phyloP scores from a whole-genome alignment of 495 filamentous ascomycete genomes.

The Darksidea phi region DNA sequence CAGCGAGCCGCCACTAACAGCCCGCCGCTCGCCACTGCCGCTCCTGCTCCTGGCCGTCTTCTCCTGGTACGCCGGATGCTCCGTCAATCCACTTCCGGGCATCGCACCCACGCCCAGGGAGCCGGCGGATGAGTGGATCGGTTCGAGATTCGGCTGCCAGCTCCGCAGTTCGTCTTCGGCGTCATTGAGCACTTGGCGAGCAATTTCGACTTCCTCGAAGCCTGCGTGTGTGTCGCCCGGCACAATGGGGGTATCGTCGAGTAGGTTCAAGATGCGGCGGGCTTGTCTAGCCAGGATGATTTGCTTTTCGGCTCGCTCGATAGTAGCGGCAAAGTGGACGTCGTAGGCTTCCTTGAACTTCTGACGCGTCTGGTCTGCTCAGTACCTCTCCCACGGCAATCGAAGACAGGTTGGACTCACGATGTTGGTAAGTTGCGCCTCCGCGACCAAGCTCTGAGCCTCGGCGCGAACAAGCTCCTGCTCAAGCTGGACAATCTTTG shows the following conservation, averaged over 20 bases:
- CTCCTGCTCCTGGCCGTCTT: conserved; percentile 30
- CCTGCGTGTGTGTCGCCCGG: conserved; percentile 72
- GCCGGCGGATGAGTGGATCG: conserved; percentile 48
- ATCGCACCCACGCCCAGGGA: conserved; percentile 39
- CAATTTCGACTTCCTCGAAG: conserved; percentile 63
- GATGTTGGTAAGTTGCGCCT: conserved; percentile 93
- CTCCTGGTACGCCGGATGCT: conserved; percentile 33
- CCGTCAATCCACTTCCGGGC: conserved; percentile 26
- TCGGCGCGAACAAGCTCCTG: conserved; percentile 95
- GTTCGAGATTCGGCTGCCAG: conserved; percentile 65
- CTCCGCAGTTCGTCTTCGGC: conserved; percentile 81
- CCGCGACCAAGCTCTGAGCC: conserved; percentile 91
- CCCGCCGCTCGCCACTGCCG: conserved; percentile 26
- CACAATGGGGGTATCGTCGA: conserved; percentile 90
- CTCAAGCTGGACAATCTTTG: conserved; percentile 76
- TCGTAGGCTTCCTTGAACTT: conserved; percentile 94
- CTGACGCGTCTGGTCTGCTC: conserved; percentile 60
- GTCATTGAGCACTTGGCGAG: conserved; percentile 84
- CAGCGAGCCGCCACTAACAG: conserved; percentile 24
- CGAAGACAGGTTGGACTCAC: conserved; percentile 48
- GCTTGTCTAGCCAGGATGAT: conserved; percentile 87
- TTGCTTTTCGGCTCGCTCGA: conserved; percentile 96
- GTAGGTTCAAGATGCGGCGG: conserved; percentile 74
- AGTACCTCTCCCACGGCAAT: conserved; percentile 4
- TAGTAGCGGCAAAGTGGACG: conserved; percentile 77